phyloP scores from a whole-genome alignment of 345 rosid species.

The Microcos paniculata region DNA sequence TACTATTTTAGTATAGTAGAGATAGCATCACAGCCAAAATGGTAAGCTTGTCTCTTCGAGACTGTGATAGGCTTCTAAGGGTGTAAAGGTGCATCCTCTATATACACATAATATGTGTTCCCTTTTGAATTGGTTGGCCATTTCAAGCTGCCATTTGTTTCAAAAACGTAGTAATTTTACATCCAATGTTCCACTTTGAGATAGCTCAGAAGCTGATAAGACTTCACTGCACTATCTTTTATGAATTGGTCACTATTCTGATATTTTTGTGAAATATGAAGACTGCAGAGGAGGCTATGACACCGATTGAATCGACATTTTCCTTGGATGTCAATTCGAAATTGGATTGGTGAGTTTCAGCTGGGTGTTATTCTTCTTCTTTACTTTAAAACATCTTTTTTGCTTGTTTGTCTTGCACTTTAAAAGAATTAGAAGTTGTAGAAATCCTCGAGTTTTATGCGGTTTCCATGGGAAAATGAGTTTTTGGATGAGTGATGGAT shows the following conservation, averaged over 20 bases:
- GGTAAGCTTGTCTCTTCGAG: not conserved
- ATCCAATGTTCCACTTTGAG: slow-evolving; percentile 8
- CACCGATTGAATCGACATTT: slow-evolving; percentile 85
- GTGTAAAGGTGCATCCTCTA: not conserved
- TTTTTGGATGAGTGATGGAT: slow-evolving; percentile 10
- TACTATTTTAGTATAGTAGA: not conserved
- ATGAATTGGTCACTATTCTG: not conserved
- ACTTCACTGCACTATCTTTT: not conserved
- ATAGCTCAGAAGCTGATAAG: slow-evolving; percentile 9
- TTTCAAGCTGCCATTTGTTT: not conserved
- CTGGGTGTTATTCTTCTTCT: slow-evolving; percentile 9
- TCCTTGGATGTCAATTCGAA: slow-evolving; percentile 78
- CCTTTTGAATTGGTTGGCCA: not conserved
- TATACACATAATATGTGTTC: slow-evolving; percentile 1
- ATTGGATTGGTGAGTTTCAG: slow-evolving; percentile 66
- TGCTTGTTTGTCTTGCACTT: not conserved
- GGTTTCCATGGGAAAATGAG: slow-evolving; percentile 6
- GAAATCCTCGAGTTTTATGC: not conserved
- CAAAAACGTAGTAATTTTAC: not conserved
- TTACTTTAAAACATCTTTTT: not conserved
- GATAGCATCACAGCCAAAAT: not conserved
- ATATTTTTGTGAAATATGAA: slow-evolving; percentile 33
- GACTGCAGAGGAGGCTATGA: slow-evolving; percentile 93
- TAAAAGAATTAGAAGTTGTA: not conserved
- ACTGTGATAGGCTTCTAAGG: not conserved